phyloP scores from a whole-genome alignment of 2,329 filamentous ascomycete species.

The Aspergillus alliaceus region DNA sequence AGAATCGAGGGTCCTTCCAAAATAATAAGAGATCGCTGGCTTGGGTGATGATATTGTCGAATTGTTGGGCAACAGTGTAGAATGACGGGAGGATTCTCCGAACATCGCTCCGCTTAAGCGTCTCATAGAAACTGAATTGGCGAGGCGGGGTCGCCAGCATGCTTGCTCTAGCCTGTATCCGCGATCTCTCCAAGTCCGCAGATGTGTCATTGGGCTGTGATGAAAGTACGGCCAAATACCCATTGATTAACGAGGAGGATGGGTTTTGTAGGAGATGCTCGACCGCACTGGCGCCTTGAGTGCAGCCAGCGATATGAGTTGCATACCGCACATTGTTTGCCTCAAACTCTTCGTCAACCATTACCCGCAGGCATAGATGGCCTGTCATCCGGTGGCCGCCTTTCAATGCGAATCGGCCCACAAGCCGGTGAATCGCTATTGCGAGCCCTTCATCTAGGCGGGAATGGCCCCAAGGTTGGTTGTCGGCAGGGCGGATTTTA shows the following conservation, averaged over 20 bases:
- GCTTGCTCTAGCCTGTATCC: conserved; percentile 1
- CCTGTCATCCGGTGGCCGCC: conserved; percentile 60
- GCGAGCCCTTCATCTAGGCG: conserved; percentile 55
- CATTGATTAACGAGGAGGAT: conserved; percentile 20
- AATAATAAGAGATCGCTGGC: conserved; percentile 39
- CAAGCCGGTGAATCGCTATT: conserved; percentile 65
- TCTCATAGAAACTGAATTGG: conserved; percentile 7
- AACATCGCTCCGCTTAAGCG: conserved; percentile 6
- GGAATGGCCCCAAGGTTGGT: conserved; percentile 62
- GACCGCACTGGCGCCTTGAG: conserved; percentile 28
- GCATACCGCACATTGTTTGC: conserved; percentile 32
- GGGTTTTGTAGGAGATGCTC: conserved; percentile 33
- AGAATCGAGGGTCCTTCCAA: conserved; percentile 59
- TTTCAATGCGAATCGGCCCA: conserved; percentile 55
- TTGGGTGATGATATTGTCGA: conserved; percentile 21
- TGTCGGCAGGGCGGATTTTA: conserved; percentile 63
- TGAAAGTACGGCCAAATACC: conserved; percentile 29
- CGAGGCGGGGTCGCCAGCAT: conserved; percentile 1
- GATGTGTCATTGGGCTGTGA: conserved; percentile 13
- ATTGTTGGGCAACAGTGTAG: conserved; percentile 19
- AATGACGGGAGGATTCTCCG: conserved; percentile 13
- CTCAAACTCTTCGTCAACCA: conserved; percentile 53
- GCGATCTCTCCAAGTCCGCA: conserved; percentile 4
- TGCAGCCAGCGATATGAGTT: conserved; percentile 34
- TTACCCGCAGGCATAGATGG: conserved; percentile 71